These are phyloP conservation scores for Ceratocystis variospora DNA, from an alignment of 2,329 filamentous ascomycete species.

Conservation along the genomic window DNA sequence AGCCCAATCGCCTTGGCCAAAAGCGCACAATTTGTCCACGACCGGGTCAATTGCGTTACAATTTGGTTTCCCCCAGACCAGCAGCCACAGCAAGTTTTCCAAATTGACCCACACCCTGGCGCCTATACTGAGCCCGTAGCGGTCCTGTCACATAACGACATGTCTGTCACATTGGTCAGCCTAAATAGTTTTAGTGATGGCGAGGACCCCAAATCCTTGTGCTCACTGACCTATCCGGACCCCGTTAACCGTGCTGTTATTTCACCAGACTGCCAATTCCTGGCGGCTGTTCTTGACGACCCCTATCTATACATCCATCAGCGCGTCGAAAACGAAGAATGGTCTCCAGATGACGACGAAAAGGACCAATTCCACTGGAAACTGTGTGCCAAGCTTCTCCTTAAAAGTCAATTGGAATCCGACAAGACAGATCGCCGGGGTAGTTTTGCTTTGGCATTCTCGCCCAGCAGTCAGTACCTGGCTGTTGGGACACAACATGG, in stretches of 20 bases:
- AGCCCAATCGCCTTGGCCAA: conserved; percentile 23
- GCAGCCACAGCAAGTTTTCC: conserved; percentile 21
- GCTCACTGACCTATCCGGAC: conserved; percentile 61
- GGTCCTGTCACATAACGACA: conserved; percentile 80
- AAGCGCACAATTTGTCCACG: conserved; percentile 41
- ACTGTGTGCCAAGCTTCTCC: conserved; percentile 37
- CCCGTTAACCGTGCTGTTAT: conserved; percentile 91
- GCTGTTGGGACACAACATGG: conserved; percentile 72
- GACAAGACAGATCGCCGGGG: conserved; percentile 45
- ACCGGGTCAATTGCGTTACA: conserved; percentile 54
- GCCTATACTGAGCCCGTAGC: conserved; percentile 46
- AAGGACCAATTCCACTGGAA: conserved; percentile 36
- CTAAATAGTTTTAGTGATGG: conserved; percentile 44
- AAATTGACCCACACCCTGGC: conserved; percentile 18
- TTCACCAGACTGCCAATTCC: conserved; percentile 68
- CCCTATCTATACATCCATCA: conserved; percentile 74
- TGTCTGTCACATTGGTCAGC: conserved; percentile 71
- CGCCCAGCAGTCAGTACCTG: conserved; percentile 53
- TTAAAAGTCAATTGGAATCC: conserved; percentile 43
- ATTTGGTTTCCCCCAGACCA: conserved; percentile 43
- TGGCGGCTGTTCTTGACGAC: conserved; percentile 78
- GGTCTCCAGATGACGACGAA: conserved; percentile 10
- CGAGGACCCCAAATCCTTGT: conserved; percentile 43
- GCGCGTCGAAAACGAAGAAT: conserved; percentile 31
- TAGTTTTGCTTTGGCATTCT: conserved; percentile 70